Evolutionary conservation across 129 eudicot genomes (phyloP), one percentile per base, ranked within the genome.

Genomic region (Pulicaria dysenterica): DNA sequence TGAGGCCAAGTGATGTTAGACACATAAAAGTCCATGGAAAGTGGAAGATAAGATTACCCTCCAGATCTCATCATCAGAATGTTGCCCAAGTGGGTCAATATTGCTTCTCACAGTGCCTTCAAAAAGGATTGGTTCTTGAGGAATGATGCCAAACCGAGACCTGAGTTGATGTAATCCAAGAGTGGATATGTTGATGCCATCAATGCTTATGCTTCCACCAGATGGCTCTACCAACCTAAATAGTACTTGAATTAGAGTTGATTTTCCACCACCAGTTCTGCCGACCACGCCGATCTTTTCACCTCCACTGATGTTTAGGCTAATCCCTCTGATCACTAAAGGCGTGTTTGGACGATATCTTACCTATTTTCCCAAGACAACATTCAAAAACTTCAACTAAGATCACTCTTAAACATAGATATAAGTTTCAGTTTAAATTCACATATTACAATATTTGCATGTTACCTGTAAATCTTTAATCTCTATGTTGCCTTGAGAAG

Each of bases 101-200:
- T 92, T 92, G 91, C 87, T 88, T 63, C 97, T 81, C 19, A 92
- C 88, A 0, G 96, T 92, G 56, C 97, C 97, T 85, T 86, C 89
- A 36, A 92, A 92, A 63, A 92, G 91, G 74, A 83, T 87, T 13
- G 97, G 97, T 58, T 92, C 97, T 80, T 92, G 97, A 68, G 97
- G 97, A 75, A 92, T 92, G 83, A 92, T 92, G 8, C 97, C 96
- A 53, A 92, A 87, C 3, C 91, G 88, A 41, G 97, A 89, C 84
- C 97, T 81, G 10, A 92, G 91, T 78, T 92, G 94, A 59, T 92
- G 96, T 14, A 92, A 89, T 5, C 97, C 97, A 0, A 92, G 75
- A 0, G 69, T 74, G n/a, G 86, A 63, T 8, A 92, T 89, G 73
- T 92, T 86, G 16, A 92, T 77, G 44, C 84, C 86, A 39, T 92